Conservation (phyloP, 176 grass and related monocot species). For the Metroxylon sagu region DNA sequence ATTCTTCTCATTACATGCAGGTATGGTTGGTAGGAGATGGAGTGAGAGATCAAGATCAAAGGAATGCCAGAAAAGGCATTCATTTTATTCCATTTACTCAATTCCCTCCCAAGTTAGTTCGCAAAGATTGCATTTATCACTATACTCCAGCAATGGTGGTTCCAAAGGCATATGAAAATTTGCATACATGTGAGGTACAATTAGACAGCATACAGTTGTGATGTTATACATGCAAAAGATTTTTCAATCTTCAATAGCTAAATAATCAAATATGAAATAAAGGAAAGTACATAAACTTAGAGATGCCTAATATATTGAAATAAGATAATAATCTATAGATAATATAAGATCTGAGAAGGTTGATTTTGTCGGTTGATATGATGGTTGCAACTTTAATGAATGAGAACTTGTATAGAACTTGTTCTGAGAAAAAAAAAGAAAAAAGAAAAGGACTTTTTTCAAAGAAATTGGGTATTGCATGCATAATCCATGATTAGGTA, state of each 20-base stretch:
- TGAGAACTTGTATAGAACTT: too few relatives aligned
- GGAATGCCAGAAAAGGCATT: conserved; percentile 4
- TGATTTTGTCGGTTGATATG: too few relatives aligned
- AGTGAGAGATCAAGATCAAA: conserved; percentile 5
- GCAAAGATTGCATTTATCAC: conserved; percentile 10
- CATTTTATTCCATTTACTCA: conserved; percentile 19
- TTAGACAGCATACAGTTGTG: too few relatives aligned
- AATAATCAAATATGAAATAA: background rate
- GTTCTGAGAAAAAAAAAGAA: too few relatives aligned
- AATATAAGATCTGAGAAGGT: too few relatives aligned
- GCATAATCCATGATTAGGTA: too few relatives aligned
- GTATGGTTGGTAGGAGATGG: conserved; percentile 17
- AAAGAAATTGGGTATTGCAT: too few relatives aligned
- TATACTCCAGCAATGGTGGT: conserved; percentile 16
- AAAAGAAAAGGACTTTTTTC: too few relatives aligned
- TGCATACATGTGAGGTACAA: conserved; percentile 22
- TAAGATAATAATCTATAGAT: too few relatives aligned
- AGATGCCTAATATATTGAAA: too few relatives aligned
- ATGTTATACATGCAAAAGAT: background rate
- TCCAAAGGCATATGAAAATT: conserved; percentile 16
- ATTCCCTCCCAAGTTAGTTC: conserved; percentile 8
- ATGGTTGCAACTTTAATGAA: too few relatives aligned
- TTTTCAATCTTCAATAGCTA: background rate
- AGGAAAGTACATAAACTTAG: too few relatives aligned
- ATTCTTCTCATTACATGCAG: background rate